phyloP scores from a whole-genome alignment of 352 stramenopile species.

The Pythium plurisporium region DNA sequence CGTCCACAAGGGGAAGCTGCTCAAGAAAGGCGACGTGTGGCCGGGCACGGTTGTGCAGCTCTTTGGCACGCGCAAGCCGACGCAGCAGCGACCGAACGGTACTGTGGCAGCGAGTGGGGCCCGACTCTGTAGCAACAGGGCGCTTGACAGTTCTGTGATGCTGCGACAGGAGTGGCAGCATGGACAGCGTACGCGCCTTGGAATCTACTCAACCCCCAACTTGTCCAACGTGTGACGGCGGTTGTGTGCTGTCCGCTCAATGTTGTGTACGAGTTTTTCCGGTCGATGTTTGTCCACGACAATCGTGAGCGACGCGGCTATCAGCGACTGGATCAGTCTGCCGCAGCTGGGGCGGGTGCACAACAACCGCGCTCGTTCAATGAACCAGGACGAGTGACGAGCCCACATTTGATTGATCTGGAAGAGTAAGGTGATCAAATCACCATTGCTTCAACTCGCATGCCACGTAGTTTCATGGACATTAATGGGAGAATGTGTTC shows the following conservation, averaged over 20 bases:
- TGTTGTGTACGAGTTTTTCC: constrained; percentile 64
- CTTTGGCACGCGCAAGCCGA: constrained; percentile 59
- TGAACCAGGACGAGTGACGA: constrained; percentile 47
- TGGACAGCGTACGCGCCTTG: constrained; percentile 33
- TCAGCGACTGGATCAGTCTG: constrained; percentile 25
- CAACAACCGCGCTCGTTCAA: constrained; percentile 33
- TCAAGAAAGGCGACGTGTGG: constrained; percentile 83
- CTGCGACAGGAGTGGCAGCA: constrained; percentile 4
- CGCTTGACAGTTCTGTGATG: too few relatives aligned
- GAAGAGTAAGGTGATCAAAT: constrained; percentile 29
- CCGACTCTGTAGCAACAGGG: too few relatives aligned
- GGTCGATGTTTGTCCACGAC: constrained; percentile 50
- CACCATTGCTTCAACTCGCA: too few relatives aligned
- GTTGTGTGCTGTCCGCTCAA: constrained; percentile 69
- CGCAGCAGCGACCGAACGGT: constrained; percentile 1
- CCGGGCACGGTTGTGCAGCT: constrained; percentile 77
- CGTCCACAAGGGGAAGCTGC: constrained; percentile 73
- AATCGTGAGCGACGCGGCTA: constrained; percentile 43
- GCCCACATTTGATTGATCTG: constrained; percentile 42
- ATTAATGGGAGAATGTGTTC: too few relatives aligned
- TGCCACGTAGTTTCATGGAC: too few relatives aligned
- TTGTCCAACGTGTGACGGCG: constrained; percentile 31
- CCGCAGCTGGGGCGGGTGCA: neutral
- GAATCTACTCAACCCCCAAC: constrained; percentile 15
- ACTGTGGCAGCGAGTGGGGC: too few relatives aligned